phyloP scores from a whole-genome alignment of 768 basidiomycete genomes.

The Lactarius pseudohatsudake region DNA sequence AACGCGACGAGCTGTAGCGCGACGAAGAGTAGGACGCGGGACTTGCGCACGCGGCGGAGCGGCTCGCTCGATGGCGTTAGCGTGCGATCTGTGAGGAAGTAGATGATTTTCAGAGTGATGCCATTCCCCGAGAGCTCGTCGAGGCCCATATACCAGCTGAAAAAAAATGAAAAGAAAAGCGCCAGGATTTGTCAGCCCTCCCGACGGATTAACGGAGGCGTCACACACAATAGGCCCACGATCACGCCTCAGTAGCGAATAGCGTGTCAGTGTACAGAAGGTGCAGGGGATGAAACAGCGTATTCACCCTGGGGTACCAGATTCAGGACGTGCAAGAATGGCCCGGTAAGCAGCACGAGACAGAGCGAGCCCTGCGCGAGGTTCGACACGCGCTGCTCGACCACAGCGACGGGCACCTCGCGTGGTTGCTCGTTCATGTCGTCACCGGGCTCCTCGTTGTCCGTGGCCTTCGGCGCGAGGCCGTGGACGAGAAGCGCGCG shows the following conservation, averaged over 20 bases:
- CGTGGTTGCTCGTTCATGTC: conserved; percentile 27
- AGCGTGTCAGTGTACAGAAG: neutral
- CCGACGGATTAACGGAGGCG: neutral
- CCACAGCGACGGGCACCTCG: conserved; percentile 69
- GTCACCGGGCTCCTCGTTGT: conserved; percentile 40
- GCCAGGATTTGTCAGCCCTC: neutral
- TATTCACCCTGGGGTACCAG: conserved; percentile 61
- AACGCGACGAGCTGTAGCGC: conserved; percentile 79
- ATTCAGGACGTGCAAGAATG: conserved; percentile 76
- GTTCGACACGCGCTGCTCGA: conserved; percentile 93
- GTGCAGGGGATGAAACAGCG: conserved; percentile 36
- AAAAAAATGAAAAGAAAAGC: neutral
- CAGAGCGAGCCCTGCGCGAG: conserved; percentile 79
- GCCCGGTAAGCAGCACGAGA: conserved; percentile 76
- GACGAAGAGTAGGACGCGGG: conserved; percentile 70
- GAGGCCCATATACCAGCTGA: conserved; percentile 89
- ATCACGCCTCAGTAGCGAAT: conserved; percentile 52
- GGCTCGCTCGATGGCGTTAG: conserved; percentile 69
- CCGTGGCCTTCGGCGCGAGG: conserved; percentile 34
- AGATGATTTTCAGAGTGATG: conserved; percentile 78
- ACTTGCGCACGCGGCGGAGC: conserved; percentile 69
- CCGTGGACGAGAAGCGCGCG: conserved; percentile 75
- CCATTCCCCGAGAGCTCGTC: conserved; percentile 80
- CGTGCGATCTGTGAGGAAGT: conserved; percentile 68
- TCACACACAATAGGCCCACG: conserved; percentile 79